Conservation (phyloP, 768 basidiomycete species). For the Boletus sp. region DNA sequence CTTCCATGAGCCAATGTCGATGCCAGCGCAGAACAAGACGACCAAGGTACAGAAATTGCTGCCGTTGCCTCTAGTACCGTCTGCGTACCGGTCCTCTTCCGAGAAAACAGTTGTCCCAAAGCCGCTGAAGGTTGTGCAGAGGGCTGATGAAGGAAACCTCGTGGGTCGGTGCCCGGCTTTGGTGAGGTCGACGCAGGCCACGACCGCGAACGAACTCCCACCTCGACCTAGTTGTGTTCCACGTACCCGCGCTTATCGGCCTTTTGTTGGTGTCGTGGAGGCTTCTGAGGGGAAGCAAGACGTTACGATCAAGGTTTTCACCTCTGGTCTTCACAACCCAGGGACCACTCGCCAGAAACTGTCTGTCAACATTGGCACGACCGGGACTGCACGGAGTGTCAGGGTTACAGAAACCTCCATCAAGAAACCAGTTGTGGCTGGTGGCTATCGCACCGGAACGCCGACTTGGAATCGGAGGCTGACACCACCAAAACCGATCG, state of each 20-base stretch:
- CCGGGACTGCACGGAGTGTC: background rate
- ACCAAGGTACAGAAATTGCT: background rate
- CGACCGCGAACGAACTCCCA: background rate
- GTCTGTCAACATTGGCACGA: background rate
- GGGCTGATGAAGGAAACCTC: background rate
- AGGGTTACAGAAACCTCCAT: background rate
- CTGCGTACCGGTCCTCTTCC: no score
- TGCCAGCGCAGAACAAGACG: background rate
- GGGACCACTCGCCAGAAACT: background rate
- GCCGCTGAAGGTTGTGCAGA: background rate
- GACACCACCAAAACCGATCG: background rate
- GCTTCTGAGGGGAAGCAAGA: background rate
- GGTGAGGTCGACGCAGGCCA: background rate
- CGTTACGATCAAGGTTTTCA: background rate
- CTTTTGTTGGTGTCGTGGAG: background rate
- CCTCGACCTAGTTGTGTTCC: constrained; percentile 4
- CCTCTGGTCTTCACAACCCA: background rate
- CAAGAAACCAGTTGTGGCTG: background rate
- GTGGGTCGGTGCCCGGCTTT: no score
- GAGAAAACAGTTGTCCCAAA: background rate
- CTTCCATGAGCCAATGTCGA: background rate
- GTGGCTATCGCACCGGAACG: background rate
- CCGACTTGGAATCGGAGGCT: background rate
- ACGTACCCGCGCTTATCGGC: background rate
- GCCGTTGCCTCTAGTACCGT: background rate